Percentiles rank a stretch among this genome's conserved stretches.
Conservation (phyloP, 164 flowering plant species). For the Vitis rotundifolia region DNA sequence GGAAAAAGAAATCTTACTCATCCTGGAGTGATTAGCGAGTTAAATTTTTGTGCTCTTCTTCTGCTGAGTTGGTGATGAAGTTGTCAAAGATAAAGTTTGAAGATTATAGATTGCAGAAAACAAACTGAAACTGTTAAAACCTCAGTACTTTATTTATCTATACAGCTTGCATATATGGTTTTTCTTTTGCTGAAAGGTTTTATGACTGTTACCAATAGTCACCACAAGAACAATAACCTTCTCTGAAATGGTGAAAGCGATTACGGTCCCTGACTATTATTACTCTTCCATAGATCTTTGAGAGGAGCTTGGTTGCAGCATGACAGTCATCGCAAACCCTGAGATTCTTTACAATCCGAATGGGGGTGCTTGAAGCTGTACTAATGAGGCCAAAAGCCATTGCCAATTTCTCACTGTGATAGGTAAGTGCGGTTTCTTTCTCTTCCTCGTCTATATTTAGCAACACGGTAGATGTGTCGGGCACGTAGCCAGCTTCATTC, state of each 20-base stretch:
- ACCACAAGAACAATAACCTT: conserved; percentile 51
- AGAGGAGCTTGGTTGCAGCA: conserved; percentile 25
- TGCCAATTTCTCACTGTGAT: conserved; percentile 58
- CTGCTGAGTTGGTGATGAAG: no score
- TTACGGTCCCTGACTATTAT: conserved; percentile 55
- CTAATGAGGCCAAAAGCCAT: conserved; percentile 51
- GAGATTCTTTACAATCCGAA: conserved; percentile 50
- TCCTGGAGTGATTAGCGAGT: no score
- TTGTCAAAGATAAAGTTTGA: no score
- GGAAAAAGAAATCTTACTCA: no score
- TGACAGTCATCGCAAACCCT: conserved; percentile 35
- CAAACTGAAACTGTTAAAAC: no score
- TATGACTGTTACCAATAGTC: conserved; percentile 45
- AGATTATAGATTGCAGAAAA: no score
- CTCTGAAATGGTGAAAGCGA: conserved; percentile 51
- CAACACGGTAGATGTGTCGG: conserved; percentile 35
- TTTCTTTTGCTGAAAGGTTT: no score
- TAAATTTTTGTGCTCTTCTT: no score
- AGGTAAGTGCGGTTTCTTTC: conserved; percentile 45
- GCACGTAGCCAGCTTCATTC: conserved; percentile 34
- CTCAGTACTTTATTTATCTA: no score
- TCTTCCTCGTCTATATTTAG: conserved; percentile 51
- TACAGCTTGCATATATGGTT: no score
- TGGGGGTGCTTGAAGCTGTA: conserved; percentile 39
- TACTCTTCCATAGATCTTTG: conserved; percentile 42